Conservation (phyloP, 164 flowering plant species). For the Vitis rupestris region DNA sequence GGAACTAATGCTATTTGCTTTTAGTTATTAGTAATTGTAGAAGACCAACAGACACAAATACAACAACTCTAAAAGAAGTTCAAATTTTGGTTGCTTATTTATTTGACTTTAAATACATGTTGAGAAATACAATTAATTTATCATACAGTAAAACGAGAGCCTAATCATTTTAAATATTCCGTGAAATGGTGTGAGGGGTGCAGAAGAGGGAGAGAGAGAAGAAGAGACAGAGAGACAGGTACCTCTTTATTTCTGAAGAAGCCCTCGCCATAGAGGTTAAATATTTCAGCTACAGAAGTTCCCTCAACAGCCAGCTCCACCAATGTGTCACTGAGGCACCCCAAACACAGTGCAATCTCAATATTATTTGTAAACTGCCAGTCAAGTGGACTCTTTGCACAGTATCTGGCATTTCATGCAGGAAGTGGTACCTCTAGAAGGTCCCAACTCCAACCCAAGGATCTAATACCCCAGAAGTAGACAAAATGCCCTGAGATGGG, state of each 20-base stretch:
- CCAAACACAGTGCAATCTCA: not conserved
- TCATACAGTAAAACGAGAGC: too few species aligned
- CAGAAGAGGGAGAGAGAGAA: not conserved
- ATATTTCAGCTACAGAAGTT: conserved; percentile 45
- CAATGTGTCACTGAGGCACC: conserved; percentile 37
- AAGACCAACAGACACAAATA: too few species aligned
- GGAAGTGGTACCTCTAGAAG: not conserved
- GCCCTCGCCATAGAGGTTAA: conserved; percentile 40
- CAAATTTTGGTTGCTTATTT: too few species aligned
- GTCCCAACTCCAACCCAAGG: not conserved
- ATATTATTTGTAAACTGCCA: not conserved
- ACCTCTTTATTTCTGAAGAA: conserved; percentile 53
- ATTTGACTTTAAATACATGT: too few species aligned
- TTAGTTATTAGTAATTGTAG: too few species aligned
- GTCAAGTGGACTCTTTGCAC: too few species aligned
- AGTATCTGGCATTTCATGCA: too few species aligned
- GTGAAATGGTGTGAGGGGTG: too few species aligned
- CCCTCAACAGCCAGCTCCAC: conserved; percentile 33
- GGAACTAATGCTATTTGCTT: too few species aligned
- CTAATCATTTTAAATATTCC: too few species aligned
- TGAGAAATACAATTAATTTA: too few species aligned
- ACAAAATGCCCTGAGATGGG: not conserved
- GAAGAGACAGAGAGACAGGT: not conserved
- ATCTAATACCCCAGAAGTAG: not conserved
- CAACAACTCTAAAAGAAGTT: too few species aligned